phyloP scores from a whole-genome alignment of 257 asterid species.

The Paraleonurus japonicus region DNA sequence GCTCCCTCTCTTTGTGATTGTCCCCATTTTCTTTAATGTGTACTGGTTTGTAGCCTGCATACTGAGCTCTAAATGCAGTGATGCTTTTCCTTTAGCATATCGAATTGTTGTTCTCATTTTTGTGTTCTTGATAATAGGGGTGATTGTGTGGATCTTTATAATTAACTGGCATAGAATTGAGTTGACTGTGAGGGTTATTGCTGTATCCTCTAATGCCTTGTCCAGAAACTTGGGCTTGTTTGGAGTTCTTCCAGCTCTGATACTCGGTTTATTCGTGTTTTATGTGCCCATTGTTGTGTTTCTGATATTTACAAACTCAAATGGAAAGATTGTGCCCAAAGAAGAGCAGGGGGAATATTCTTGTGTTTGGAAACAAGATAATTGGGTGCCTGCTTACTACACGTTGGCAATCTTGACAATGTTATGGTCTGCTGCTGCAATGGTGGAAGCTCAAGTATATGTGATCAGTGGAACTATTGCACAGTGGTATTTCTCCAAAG shows the following conservation, averaged over 20 bases:
- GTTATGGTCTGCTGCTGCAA: slow-evolving; percentile 87
- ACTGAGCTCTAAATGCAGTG: slow-evolving; percentile 66
- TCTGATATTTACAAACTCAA: slow-evolving; percentile 67
- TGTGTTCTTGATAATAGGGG: slow-evolving; percentile 71
- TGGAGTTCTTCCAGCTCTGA: slow-evolving; percentile 72
- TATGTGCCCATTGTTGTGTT: slow-evolving; percentile 78
- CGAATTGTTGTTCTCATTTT: slow-evolving; percentile 67
- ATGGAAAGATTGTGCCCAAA: slow-evolving; percentile 72
- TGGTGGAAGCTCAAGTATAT: slow-evolving; percentile 94
- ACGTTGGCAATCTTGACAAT: slow-evolving; percentile 80
- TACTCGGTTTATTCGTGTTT: slow-evolving; percentile 54
- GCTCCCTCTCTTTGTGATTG: slow-evolving; percentile 78
- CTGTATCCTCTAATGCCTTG: slow-evolving; percentile 74
- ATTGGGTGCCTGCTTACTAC: slow-evolving; percentile 95
- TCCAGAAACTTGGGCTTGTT: slow-evolving; percentile 69
- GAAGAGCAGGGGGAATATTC: slow-evolving; percentile 54
- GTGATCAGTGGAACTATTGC: slow-evolving; percentile 88
- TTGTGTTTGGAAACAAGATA: slow-evolving; percentile 89
- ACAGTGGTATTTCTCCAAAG: slow-evolving; percentile 93
- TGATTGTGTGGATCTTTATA: slow-evolving; percentile 82
- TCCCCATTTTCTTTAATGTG: slow-evolving; percentile 67
- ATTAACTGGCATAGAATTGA: slow-evolving; percentile 88
- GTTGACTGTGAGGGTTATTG: slow-evolving; percentile 76
- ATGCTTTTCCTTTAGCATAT: slow-evolving; percentile 69
- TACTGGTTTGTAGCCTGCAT: slow-evolving; percentile 97